Conservation (phyloP, 345 rosid species). For the Euclidium syriacum region DNA sequence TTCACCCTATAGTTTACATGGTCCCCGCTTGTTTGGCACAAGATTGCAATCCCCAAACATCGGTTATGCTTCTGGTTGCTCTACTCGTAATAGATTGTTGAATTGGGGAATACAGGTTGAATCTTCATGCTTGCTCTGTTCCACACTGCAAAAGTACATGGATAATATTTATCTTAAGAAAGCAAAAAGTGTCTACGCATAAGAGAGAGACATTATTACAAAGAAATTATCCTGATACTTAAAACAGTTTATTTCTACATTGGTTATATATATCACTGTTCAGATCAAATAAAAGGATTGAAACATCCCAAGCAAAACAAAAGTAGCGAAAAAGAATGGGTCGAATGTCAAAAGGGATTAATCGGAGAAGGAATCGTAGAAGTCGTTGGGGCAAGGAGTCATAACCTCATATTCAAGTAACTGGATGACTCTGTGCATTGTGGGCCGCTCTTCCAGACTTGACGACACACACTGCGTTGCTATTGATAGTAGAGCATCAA, state of each 20-base stretch:
- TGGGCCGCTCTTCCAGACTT: conserved; percentile 76
- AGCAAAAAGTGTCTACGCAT: no score
- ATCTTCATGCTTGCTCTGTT: no score
- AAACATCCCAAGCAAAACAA: conserved; percentile 7
- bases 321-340: neutral
- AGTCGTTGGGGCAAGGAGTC: conserved; percentile 97
- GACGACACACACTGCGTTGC: conserved; percentile 79
- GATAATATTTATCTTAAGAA: no score
- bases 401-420: conserved; percentile 84
- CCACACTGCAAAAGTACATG: no score
- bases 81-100: no score
- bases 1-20: no score
- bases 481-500: conserved; percentile 69
- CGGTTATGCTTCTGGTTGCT: no score
- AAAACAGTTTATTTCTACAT: conserved; percentile 9
- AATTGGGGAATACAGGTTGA: no score
- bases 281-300: conserved; percentile 14
- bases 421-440: conserved; percentile 94
- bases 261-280: conserved; percentile 14
- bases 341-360: conserved; percentile 23
- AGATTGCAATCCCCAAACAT: no score
- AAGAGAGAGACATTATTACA: no score
- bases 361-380: conserved; percentile 82
- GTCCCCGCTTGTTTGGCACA: no score
- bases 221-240: neutral